Evolutionary conservation across 106 monocot species (phyloP).

Genomic region (Apostasia ramifera): DNA sequence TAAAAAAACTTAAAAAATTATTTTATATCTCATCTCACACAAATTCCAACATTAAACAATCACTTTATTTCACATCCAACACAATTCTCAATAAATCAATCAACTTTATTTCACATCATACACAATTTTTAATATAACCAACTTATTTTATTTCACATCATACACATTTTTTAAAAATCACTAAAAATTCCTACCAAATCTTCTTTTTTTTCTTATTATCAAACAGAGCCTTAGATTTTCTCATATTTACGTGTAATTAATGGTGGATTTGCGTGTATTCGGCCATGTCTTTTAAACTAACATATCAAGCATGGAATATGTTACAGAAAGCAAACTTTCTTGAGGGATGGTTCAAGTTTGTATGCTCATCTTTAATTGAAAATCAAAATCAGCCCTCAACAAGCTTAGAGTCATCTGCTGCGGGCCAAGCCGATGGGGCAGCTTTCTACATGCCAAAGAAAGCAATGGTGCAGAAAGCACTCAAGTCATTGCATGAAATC

Average conservation of each 20-base stretch:
- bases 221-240: too few species aligned
- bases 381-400: slow-evolving; percentile 17
- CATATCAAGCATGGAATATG: background rate
- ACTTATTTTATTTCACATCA: background rate
- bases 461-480: slow-evolving; percentile 31
- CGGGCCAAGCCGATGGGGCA: slow-evolving; percentile 19
- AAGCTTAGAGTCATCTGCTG: slow-evolving; percentile 2
- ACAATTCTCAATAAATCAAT: too few species aligned
- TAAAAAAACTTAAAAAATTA: too few species aligned
- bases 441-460: slow-evolving; percentile 22
- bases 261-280: too few species aligned
- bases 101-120: too few species aligned
- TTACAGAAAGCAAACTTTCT: slow-evolving; percentile 73
- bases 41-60: too few species aligned
- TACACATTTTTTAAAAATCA: background rate
- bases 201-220: too few species aligned
- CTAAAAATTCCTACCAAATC: too few species aligned
- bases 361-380: slow-evolving; percentile 23
- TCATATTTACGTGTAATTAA: too few species aligned
- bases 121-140: too few species aligned
- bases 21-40: too few species aligned
- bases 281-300: background rate
- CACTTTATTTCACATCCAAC: too few species aligned
- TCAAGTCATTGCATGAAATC: slow-evolving; percentile 34
- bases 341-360: slow-evolving; percentile 64